Evolutionary conservation across 106 monocot genomes (phyloP).

Genomic region (Acorus calamus): DNA sequence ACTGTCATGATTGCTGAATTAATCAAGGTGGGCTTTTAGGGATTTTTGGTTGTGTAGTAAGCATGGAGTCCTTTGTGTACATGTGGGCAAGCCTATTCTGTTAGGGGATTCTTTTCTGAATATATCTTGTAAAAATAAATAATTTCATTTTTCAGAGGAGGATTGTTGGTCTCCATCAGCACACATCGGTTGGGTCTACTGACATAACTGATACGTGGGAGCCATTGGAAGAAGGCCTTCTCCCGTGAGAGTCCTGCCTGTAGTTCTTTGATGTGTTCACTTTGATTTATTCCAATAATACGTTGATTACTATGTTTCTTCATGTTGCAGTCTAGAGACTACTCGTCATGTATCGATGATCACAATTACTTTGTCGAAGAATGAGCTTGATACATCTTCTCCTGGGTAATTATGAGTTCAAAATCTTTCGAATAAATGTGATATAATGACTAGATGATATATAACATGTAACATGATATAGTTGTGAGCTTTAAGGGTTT

Average conservation of each 20-base stretch:
- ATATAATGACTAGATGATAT: too few species aligned
- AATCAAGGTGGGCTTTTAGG: slow-evolving; percentile 16
- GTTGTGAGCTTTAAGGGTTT: too few species aligned
- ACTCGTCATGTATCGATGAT: slow-evolving; percentile 26
- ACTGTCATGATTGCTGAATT: slow-evolving; percentile 37
- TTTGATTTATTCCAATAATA: neutral
- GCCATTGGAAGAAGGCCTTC: slow-evolving; percentile 24
- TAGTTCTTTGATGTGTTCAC: too few species aligned
- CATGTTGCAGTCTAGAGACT: slow-evolving; percentile 14
- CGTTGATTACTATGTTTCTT: too few species aligned
- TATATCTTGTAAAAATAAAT: too few species aligned
- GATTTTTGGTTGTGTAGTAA: too few species aligned
- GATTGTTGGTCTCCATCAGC: slow-evolving; percentile 22
- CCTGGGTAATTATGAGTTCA: slow-evolving; percentile 7
- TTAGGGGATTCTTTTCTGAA: too few species aligned
- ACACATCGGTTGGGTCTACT: slow-evolving; percentile 6
- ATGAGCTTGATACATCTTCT: slow-evolving; percentile 10
- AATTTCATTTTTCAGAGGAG: slow-evolving; percentile 11
- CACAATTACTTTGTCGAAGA: slow-evolving; percentile 22
- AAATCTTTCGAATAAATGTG: too few species aligned
- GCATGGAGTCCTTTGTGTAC: too few species aligned
- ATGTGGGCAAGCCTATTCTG: too few species aligned
- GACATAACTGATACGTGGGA: slow-evolving; percentile 26
- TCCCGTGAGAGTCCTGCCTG: slow-evolving; percentile 8
- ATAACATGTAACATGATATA: too few species aligned